These are phyloP conservation scores for Phytopythium sindhum DNA, from an alignment of 352 stramenopile genomes.

Conservation along the genomic window DNA sequence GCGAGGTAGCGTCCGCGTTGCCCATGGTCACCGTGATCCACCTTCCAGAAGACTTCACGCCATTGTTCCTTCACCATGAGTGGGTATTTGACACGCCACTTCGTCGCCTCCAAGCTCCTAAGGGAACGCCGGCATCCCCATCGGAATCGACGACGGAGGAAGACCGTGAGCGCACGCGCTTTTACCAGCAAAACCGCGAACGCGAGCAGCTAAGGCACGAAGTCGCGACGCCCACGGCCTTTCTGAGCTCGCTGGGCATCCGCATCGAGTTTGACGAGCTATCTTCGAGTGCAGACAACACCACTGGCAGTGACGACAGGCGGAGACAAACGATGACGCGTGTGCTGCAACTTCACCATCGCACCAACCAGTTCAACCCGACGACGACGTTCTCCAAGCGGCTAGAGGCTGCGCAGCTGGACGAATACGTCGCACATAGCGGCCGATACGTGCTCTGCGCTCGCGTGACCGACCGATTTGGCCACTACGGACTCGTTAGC, in stretches of 20 bases:
- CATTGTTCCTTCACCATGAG: constrained; percentile 34
- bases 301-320: neutral
- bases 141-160: constrained; percentile 25
- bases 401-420: constrained; percentile 26
- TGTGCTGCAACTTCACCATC: constrained; percentile 61
- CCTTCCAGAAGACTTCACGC: constrained; percentile 33
- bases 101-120: neutral
- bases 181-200: constrained; percentile 58
- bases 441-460: constrained; percentile 37
- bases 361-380: constrained; percentile 74
- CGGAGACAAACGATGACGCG: constrained; percentile 23
- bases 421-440: constrained; percentile 17
- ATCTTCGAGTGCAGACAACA: neutral
- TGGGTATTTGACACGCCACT: constrained; percentile 48
- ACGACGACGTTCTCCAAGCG: constrained; percentile 47
- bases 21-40: constrained; percentile 50
- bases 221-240: constrained; percentile 40
- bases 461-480: constrained; percentile 68
- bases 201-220: constrained; percentile 29
- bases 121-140: neutral
- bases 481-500: constrained; percentile 71
- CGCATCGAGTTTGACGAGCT: constrained; percentile 64
- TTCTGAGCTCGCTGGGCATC: constrained; percentile 64
- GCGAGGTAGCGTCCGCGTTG: constrained; percentile 44
- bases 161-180: constrained; percentile 41